A percentile compares a stretch with the other conserved stretches of the same genome.
Conservation (phyloP, 768 basidiomycete species). For the Boletus subcaerulescens region DNA sequence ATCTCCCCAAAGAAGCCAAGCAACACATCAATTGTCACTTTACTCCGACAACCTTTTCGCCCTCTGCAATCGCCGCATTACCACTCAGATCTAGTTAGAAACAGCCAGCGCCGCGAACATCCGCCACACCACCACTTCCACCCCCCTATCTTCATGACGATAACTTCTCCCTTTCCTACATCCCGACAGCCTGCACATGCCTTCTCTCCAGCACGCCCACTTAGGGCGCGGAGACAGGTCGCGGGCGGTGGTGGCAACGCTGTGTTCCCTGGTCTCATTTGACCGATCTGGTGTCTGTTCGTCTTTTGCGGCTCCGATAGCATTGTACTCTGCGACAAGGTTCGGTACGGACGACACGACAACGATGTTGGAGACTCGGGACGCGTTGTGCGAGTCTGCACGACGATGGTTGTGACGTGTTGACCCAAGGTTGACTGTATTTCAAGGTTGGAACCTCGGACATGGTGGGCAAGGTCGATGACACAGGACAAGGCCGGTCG, state of each 20-base stretch:
- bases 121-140: background rate
- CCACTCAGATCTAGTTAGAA: background rate
- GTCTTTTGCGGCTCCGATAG: background rate
- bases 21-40: background rate
- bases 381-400: background rate
- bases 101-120: background rate
- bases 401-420: background rate
- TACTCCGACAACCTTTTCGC: background rate
- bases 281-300: background rate
- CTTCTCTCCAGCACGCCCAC: constrained; percentile 17
- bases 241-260: constrained; percentile 1
- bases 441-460: background rate
- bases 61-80: background rate
- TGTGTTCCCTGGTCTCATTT: background rate
- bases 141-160: background rate
- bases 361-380: background rate
- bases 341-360: background rate
- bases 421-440: background rate
- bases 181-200: constrained; percentile 4
- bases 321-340: background rate
- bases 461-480: background rate
- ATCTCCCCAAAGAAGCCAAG: background rate
- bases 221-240: constrained; percentile 14
- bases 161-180: background rate
- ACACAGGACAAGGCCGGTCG: background rate